Evolutionary conservation across 2,329 filamentous ascomycete genomes (phyloP).

Genomic region (Zasmidium cellare): DNA sequence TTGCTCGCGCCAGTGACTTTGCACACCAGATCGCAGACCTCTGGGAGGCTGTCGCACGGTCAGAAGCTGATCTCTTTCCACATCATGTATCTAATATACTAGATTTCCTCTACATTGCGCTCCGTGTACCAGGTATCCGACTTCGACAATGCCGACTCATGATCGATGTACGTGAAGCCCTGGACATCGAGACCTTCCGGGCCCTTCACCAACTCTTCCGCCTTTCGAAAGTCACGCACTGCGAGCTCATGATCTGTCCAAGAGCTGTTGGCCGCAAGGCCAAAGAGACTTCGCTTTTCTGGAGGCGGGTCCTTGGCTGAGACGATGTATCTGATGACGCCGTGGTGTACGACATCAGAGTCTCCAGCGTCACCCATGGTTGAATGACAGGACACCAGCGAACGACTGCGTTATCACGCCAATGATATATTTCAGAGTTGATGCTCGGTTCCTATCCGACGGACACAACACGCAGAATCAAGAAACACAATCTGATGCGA

Average conservation of each 20-base stretch:
- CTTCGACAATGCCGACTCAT: not conserved
- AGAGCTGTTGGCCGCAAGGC: not conserved
- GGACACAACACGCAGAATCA: too few species aligned
- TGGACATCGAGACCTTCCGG: slow-evolving; percentile 1
- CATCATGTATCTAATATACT: not conserved
- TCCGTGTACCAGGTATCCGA: slow-evolving; percentile 5
- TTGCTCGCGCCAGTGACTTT: slow-evolving; percentile 5
- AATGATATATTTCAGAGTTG: too few species aligned
- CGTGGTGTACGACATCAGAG: not conserved
- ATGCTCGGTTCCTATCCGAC: too few species aligned
- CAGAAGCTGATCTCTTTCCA: not conserved
- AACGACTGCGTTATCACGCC: too few species aligned
- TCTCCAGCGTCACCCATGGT: not conserved
- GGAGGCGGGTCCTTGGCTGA: not conserved
- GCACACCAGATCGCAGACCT: not conserved
- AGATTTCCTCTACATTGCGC: slow-evolving; percentile 2
- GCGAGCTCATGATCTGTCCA: not conserved
- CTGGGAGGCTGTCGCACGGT: not conserved
- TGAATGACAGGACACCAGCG: too few species aligned
- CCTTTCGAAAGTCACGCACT: not conserved
- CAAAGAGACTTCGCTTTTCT: slow-evolving; percentile 5
- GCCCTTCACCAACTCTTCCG: not conserved
- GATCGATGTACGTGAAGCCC: slow-evolving; percentile 8
- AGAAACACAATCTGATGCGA: too few species aligned
- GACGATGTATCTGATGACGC: slow-evolving; percentile 6